Percentiles rank a stretch among this genome's conserved stretches.
Evolutionary conservation across 73 alveolate genomes (phyloP).

Genomic region (Tetrahymena malaccensis): DNA sequence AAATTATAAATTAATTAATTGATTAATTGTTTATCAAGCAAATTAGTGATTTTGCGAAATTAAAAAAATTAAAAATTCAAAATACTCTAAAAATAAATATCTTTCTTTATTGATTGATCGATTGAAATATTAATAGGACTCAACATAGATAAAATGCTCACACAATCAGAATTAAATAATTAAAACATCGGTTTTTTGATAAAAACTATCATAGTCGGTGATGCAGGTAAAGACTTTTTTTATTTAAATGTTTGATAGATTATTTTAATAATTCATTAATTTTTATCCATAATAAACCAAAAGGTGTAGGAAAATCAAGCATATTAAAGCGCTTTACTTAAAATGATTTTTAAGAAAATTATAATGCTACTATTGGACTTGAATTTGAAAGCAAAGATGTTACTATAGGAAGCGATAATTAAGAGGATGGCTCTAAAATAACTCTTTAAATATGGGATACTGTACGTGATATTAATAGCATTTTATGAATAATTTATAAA

Average conservation of each 20-base stretch:
- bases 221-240: background rate
- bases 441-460: constrained; percentile 94
- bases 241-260: background rate
- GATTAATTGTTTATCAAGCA: background rate
- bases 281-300: background rate
- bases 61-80: background rate
- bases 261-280: background rate
- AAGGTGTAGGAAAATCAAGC: constrained; percentile 95
- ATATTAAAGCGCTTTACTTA: constrained; percentile 81
- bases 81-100: background rate
- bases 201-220: background rate
- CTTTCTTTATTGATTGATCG: background rate
- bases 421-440: background rate
- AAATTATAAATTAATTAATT: background rate
- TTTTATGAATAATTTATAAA: background rate
- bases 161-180: background rate
- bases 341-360: constrained; percentile 75
- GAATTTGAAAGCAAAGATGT: constrained; percentile 90
- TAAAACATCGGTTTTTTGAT: background rate
- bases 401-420: constrained; percentile 42
- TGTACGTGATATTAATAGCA: background rate
- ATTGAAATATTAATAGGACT: background rate
- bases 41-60: background rate
- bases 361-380: constrained; percentile 91
- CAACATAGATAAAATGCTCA: background rate